A percentile compares a stretch with the other conserved stretches of the same genome.
phyloP scores from a whole-genome alignment of 768 basidiomycete species.

The Roridomyces roridus region DNA sequence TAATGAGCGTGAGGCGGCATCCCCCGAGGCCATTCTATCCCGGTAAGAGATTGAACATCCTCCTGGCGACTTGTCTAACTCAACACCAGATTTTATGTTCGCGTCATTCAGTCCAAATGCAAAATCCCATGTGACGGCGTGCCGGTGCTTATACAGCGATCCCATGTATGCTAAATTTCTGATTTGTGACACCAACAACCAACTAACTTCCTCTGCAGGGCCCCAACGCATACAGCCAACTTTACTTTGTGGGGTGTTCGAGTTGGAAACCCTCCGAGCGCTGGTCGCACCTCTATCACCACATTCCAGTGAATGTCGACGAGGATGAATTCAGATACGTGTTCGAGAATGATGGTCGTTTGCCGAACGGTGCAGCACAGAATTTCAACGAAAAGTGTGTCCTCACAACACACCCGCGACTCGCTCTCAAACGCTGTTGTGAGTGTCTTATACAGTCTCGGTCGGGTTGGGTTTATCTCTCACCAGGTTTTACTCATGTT shows the following conservation, averaged over 20 bases:
- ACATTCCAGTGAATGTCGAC: slow-evolving; percentile 5
- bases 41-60: neutral
- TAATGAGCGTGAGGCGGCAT: slow-evolving; percentile 9
- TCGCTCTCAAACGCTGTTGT: slow-evolving; percentile 4
- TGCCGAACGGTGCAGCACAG: neutral
- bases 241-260: slow-evolving; percentile 6
- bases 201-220: neutral
- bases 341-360: slow-evolving; percentile 1
- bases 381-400: neutral
- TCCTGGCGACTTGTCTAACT: neutral
- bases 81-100: slow-evolving; percentile 2
- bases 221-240: neutral
- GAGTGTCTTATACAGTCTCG: neutral
- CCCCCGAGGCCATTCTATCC: neutral
- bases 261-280: neutral
- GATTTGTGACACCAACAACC: neutral
- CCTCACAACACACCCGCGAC: slow-evolving; percentile 7
- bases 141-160: neutral
- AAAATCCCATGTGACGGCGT: neutral
- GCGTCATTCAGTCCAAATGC: neutral
- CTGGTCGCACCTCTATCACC: neutral
- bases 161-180: neutral
- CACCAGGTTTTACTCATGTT: slow-evolving; percentile 8
- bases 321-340: slow-evolving; percentile 5
- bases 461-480: too few relatives aligned